phyloP scores from a whole-genome alignment of 805 yeast species.

The Candida taoyuanica region DNA sequence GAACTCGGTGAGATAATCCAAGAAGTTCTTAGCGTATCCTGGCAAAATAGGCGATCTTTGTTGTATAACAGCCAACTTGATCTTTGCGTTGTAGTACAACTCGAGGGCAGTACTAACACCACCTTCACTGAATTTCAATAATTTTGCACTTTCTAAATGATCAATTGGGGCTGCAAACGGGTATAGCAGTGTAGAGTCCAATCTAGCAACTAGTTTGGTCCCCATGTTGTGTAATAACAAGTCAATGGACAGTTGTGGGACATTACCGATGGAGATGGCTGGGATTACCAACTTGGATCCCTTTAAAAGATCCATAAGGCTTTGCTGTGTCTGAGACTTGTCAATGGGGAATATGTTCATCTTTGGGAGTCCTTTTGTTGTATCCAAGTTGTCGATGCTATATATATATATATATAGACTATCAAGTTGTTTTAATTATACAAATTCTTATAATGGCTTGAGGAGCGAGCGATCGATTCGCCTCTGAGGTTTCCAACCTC shows the following conservation, averaged over 20 bases:
- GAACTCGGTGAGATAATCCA: conserved; percentile 49
- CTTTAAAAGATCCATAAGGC: neutral
- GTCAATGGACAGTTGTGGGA: conserved; percentile 80
- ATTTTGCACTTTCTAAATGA: conserved; percentile 24
- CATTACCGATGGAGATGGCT: conserved; percentile 80
- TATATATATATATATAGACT: neutral
- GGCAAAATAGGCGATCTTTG: conserved; percentile 85
- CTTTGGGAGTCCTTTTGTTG: neutral
- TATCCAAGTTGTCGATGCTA: neutral
- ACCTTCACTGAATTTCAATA: conserved; percentile 22
- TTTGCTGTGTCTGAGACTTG: neutral
- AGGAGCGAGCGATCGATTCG: no score
- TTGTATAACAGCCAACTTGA: conserved; percentile 57
- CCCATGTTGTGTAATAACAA: conserved; percentile 61
- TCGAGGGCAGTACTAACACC: conserved; percentile 67
- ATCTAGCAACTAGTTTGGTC: conserved; percentile 45
- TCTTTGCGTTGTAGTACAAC: conserved; percentile 42
- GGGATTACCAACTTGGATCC: conserved; percentile 62
- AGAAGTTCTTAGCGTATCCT: conserved; percentile 46
- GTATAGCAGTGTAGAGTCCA: conserved; percentile 60
- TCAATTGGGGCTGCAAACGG: conserved; percentile 87
- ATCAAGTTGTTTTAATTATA: no score
- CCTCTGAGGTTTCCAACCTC: no score
- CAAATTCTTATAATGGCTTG: no score
- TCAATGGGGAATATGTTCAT: neutral